Evolutionary conservation across 306 rosid genomes (phyloP).

Genomic region (Lagenaria siceraria): DNA sequence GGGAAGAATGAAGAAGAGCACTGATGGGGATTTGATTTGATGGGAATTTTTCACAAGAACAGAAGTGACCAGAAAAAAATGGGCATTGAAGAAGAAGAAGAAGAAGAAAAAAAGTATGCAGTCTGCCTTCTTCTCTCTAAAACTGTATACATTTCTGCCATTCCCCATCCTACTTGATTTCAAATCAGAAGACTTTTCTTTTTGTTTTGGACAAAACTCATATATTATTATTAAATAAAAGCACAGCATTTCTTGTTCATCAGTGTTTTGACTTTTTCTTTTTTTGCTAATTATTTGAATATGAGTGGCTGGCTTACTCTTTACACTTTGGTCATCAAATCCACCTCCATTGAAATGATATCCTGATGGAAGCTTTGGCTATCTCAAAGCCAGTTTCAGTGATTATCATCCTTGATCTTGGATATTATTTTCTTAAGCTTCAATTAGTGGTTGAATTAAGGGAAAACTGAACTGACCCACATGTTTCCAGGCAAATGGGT

Average conservation of each 20-base stretch:
- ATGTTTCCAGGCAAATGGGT: background rate
- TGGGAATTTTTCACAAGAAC: background rate
- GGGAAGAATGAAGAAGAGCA: background rate
- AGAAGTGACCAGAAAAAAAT: background rate
- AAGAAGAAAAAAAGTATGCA: background rate
- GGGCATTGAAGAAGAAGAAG: background rate
- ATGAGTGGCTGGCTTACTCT: background rate
- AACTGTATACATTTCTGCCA: background rate
- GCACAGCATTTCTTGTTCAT: background rate
- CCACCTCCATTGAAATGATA: background rate
- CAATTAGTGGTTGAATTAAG: background rate
- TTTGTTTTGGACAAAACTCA: constrained; percentile 4
- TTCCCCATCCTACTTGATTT: constrained; percentile 2
- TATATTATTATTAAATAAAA: constrained; percentile 8
- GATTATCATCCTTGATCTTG: background rate
- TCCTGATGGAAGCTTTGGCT: background rate
- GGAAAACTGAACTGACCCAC: background rate
- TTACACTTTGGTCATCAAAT: background rate
- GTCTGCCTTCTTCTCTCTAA: background rate
- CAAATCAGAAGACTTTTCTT: constrained; percentile 2
- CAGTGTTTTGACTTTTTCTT: background rate
- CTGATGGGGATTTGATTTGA: background rate
- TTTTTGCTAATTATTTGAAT: background rate
- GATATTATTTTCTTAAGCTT: background rate
- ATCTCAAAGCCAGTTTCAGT: background rate